Conservation (phyloP, 2,329 filamentous ascomycete species). For the Phyllosticta paracitricarpa region DNA sequence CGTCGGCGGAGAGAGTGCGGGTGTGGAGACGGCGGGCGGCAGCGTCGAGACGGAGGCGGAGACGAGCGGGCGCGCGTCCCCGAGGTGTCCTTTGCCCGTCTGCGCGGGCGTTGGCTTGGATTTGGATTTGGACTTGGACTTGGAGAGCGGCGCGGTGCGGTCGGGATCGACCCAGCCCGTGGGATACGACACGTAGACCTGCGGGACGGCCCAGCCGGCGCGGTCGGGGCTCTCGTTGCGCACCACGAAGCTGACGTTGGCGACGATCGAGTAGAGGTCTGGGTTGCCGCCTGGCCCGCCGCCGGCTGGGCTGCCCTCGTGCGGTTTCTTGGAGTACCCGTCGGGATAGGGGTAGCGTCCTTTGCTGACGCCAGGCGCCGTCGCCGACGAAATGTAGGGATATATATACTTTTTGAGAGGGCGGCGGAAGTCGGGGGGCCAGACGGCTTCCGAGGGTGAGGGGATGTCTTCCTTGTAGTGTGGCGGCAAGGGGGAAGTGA, state of each 20-base stretch:
- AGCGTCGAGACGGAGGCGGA: neutral
- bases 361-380: conserved; percentile 25
- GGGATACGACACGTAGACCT: conserved; percentile 49
- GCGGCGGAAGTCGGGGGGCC: conserved; percentile 50
- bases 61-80: neutral
- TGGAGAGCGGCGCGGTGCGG: neutral
- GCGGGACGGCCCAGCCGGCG: conserved; percentile 41
- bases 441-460: conserved; percentile 46
- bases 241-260: conserved; percentile 37
- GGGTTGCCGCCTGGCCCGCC: conserved; percentile 54
- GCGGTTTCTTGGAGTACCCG: conserved; percentile 43
- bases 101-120: neutral
- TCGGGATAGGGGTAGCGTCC: conserved; percentile 38
- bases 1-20: neutral
- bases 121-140: neutral
- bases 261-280: conserved; percentile 40
- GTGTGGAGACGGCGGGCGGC: neutral
- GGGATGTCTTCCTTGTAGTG: conserved; percentile 37
- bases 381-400: conserved; percentile 27
- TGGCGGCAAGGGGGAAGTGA: conserved; percentile 9
- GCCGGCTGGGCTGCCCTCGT: conserved; percentile 49
- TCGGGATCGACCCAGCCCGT: conserved; percentile 30
- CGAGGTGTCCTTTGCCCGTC: neutral
- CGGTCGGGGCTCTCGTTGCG: conserved; percentile 45
- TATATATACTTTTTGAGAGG: conserved; percentile 60